Evolutionary conservation across 768 basidiomycete species (phyloP), one percentile per base, ranked within the genome.

Genomic region (Neoboletus magnificus): DNA sequence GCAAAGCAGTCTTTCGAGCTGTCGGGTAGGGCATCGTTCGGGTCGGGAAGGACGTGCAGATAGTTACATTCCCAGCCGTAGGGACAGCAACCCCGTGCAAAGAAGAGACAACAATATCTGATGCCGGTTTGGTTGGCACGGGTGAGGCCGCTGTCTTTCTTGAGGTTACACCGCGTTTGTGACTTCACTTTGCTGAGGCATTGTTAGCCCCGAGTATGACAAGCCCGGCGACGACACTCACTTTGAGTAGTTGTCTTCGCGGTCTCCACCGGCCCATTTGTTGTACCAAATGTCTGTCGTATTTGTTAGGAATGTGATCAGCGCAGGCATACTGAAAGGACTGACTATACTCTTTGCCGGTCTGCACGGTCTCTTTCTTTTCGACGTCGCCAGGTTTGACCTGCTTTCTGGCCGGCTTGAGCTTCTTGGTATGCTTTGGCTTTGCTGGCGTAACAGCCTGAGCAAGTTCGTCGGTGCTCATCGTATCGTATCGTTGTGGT

Each of bases 251-350:
- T 84, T 89, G 69, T 99, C 96, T 71, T 98, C 97, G 30, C 93
- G 84, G 70, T 99, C 97, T 53, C 96, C 97, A 51, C 97, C 97
- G n/a, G 97, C 97, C 96, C 96, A 98, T 75, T 97, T 96, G 74
- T 98, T 94, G 71, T 96, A 98, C 96, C 97, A 99, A 49, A 96
- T 90, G 73, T 99, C 91, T 90, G 56, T 60, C 33, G 50, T 62
- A 48, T 30, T 18, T 23, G 44, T 62, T 33, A 66, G 58, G 36
- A 9, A 44, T 48, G 10, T 16, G 32, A n/a, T 43, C 44, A 22
- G 51, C 36, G 29, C 30, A 10, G 35, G 4, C 1, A 15, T 4
- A n/a, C 5, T 23, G 36, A 29, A 54, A 35, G 22, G 50, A 83
- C 89, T 64, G 63, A 95, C 94, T 98, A 75, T 96, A 97, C 70